Evolutionary conservation across 345 rosid genomes (phyloP), one percentile per base, ranked within the genome.

Genomic region (Geranium rotundifolium): DNA sequence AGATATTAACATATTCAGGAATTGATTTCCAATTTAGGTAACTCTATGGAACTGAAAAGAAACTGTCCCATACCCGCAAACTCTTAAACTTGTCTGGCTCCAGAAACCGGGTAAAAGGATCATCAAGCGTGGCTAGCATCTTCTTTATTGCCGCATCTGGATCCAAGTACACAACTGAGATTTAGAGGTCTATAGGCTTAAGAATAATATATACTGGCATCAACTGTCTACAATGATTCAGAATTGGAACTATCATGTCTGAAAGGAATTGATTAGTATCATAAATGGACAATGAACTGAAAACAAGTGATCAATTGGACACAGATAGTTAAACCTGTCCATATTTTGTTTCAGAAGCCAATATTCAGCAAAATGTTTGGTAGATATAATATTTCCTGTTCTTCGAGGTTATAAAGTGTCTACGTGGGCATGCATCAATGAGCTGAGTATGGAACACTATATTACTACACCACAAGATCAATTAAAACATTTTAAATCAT

Each of bases 51-150:
- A 41, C 10, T 41, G 50, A 41, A 41, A 67, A 64, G 54, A 71
- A 72, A 79, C 69, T 62, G 55, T 65, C 62, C 52, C 76, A 50
- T 84, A 89, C 97, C 91, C 88, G 80, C 83, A 92, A 76, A 81
- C 89, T 87, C 73, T 84, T 88, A 55, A 92, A 89, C 77, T 84
- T 92, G 60, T 85, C 91, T 1, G 98, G 97, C 77, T 92, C 98
- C 59, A 92, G 74, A 66, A 92, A 92, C 60, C 98, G 77, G 57
- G 98, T 89, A 76, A 92, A 87, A 69, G 93, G 98, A 81, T 92
- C 98, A 71, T 84, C 82, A 67, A 92, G 61, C 57, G 96, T 82
- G 57, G 95, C 98, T 60, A 87, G 75, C 98, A 92, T 92, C 82
- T 87, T 92, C 80, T 71, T 84, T 67, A 89, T 92, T 65, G 96